Conservation (phyloP, 73 alveolate genomes). For the Paramecium caudatum region DNA sequence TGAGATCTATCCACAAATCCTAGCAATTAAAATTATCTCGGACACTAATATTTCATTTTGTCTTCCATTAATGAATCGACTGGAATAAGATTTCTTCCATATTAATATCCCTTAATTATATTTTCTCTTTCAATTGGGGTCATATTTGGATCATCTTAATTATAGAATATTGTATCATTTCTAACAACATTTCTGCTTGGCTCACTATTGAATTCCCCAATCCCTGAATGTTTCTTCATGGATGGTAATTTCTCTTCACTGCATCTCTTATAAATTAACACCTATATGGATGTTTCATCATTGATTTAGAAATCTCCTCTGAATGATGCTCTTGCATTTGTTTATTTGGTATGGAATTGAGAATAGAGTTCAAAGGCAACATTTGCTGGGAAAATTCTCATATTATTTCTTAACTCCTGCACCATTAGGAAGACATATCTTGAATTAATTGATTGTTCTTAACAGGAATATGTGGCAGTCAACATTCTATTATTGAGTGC, state of each 20-base stretch:
- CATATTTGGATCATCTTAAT: conserved; percentile 94
- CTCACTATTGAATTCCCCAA: conserved; percentile 84
- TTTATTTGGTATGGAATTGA: conserved; percentile 90
- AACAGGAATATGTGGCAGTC: neutral
- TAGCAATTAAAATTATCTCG: conserved; percentile 87
- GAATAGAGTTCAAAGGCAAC: conserved; percentile 93
- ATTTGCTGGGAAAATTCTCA: conserved; percentile 90
- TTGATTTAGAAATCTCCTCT: conserved; percentile 94
- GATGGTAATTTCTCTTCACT: conserved; percentile 93
- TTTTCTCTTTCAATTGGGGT: conserved; percentile 85
- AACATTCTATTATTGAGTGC: conserved; percentile 72
- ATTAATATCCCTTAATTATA: conserved; percentile 90
- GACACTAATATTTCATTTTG: conserved; percentile 84
- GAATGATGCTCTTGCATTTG: conserved; percentile 87
- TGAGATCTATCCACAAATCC: conserved; percentile 89
- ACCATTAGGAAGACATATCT: conserved; percentile 77
- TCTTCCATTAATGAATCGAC: conserved; percentile 88
- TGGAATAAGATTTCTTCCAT: conserved; percentile 96
- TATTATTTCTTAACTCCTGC: conserved; percentile 79
- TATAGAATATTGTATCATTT: conserved; percentile 84
- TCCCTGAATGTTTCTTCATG: conserved; percentile 88
- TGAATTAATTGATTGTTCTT: conserved; percentile 12
- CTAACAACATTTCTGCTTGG: conserved; percentile 86
- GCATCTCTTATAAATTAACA: conserved; percentile 90
- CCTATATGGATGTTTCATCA: conserved; percentile 82